Evolutionary conservation across 805 yeast genomes (phyloP), one percentile per base, ranked within the genome.

Genomic region (Kuraishia capsulata): DNA sequence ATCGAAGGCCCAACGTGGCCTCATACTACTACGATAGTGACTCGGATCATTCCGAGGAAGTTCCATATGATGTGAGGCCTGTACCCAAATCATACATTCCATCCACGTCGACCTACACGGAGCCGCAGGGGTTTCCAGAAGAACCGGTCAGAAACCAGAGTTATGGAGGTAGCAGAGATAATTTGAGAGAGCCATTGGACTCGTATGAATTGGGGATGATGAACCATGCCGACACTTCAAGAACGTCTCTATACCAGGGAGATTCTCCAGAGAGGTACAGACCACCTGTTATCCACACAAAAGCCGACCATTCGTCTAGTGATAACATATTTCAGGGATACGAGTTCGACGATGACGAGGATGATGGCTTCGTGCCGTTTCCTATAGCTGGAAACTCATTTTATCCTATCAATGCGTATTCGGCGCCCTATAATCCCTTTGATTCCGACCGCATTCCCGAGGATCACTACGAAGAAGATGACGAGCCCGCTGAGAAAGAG

Each of bases 331-430:
- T 42, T 34, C 41, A 40, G 25, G 39, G 41, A 9, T 55, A 56
- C 35, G 49, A 53, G 17, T 42, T 42, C 33, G 54, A 49, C 29
- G 56, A 51, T 3, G 55, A 47, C 16, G 54, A 48, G 3, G 52
- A 45, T 16, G 38, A 47, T 13, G 49, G 50, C n/a, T 60, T 60
- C 44, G 55, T 51, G 2, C 64, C 64, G 11, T 61, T 59, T 36
- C 65, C 64, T 2, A 50, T 45, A 5, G 42, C 53, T 18, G 49
- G 50, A 10, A 57, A 57, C 37, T 55, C 63, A 2, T 60, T 49
- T 41, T 58, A 57, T 33, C 62, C 61, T 9, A 37, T 59, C 18
- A 58, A 59, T 30, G 47, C 56, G 3, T 54, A 53, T 13, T 9
- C 33, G 33, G 18, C 18, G 18, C 33, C 33, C n/a, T 17, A 9